Base-by-base conservation (phyloP, 495 filamentous ascomycete species). In the Margaritispora aquatica region DNA sequence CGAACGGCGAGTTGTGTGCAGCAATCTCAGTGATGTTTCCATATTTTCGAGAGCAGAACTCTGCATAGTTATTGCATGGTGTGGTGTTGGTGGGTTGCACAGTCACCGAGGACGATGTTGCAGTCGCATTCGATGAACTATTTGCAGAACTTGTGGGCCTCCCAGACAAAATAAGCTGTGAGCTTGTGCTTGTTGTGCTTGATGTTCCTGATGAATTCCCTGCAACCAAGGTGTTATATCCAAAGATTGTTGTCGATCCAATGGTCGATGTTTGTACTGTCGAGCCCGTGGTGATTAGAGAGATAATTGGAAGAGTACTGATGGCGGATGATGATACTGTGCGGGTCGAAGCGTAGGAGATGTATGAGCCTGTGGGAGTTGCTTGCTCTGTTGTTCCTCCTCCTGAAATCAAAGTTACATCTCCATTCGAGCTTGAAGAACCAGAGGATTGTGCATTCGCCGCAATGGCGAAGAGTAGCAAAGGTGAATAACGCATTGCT, bases 11-110 rank as follows among this genome's bases (percentile, higher is more conserved):
- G 74, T 96, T 96, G 74, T 97, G 80, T 20, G 89, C 88, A 27
- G 86, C 87, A 2, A 97, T 84, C 69, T 92, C 79, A 57, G 92
- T 96, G 70, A 97, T 90, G 72, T 96, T 96, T 74, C 87, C 87
- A 68, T 95, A 97, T 60, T 82, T 85, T 50, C 91, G 81, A 8
- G 68, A 70, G 73, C 93, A 97, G 70, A 96, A 87, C 71, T 96
- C 89, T 20, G 84, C 74, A 65, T 91, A 89, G 71, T 83, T 81
- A 70, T 97, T 97, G 78, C 93, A 97, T 1, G 90, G 84, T 57
- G 80, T 83, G 0, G 85, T 89, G 65, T 90, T 90, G 1, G 80
- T 80, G 0, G 80, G 73, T 19, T 71, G 66, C 0, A 81, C 73
- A 8, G 73, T 64, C 2, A 78, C 50, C 0, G 77, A 69, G 5